A percentile compares a stretch with the other conserved stretches of the same genome.
Evolutionary conservation across 1,139 yeast genomes (phyloP).

Genomic region (Kluyveromyces sp.): DNA sequence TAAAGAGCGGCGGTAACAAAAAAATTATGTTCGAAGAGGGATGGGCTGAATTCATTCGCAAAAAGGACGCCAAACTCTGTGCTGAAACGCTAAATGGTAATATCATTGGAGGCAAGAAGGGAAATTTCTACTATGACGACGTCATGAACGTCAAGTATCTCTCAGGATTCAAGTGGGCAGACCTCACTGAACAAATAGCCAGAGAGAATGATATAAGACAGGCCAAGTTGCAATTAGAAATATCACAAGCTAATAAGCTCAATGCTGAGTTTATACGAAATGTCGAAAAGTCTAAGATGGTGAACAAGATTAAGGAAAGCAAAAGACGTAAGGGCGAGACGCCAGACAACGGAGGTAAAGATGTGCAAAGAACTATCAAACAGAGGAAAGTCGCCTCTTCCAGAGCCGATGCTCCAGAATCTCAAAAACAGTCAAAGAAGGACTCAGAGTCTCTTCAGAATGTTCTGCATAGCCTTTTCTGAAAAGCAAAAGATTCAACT

Average conservation of each 20-base stretch:
- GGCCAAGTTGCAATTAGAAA: constrained; percentile 77
- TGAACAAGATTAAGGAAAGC: constrained; percentile 53
- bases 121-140: constrained; percentile 91
- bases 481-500: constrained; percentile 7
- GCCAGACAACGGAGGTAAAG: constrained; percentile 15
- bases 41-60: constrained; percentile 88
- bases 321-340: constrained; percentile 28
- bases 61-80: constrained; percentile 82
- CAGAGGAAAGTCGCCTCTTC: constrained; percentile 59
- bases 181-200: constrained; percentile 88
- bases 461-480: constrained; percentile 38
- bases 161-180: constrained; percentile 91
- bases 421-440: constrained; percentile 36
- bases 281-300: constrained; percentile 81
- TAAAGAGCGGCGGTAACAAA: constrained; percentile 90
- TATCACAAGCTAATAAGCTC: constrained; percentile 80
- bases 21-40: constrained; percentile 87
- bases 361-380: constrained; percentile 43
- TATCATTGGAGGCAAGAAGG: constrained; percentile 85
- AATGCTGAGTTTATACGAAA: constrained; percentile 77
- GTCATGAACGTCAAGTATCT: constrained; percentile 83
- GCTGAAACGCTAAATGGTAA: constrained; percentile 84
- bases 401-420: constrained; percentile 54
- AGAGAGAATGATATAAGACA: constrained; percentile 85
- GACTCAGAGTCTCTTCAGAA: constrained; percentile 41